Conservation (phyloP, 805 yeast species). For the Pichia thaimueangensis region DNA sequence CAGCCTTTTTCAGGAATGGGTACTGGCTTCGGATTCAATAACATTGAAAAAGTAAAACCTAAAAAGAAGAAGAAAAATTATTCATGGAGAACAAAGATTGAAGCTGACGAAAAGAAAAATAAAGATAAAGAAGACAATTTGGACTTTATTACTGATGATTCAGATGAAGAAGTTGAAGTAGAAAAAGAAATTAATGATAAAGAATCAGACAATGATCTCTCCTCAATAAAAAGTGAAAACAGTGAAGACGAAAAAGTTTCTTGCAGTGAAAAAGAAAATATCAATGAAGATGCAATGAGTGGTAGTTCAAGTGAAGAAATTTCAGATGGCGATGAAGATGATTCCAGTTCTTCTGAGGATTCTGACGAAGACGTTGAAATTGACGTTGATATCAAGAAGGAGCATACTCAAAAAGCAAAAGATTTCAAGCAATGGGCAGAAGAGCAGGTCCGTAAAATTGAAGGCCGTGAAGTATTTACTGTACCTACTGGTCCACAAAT, state of each 20-base stretch:
- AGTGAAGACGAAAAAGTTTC: slow-evolving; percentile 23
- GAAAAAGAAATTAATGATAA: slow-evolving; percentile 20
- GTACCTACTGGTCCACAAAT: slow-evolving; percentile 46
- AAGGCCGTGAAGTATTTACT: slow-evolving; percentile 47
- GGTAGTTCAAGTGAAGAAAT: slow-evolving; percentile 30
- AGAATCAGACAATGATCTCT: slow-evolving; percentile 14
- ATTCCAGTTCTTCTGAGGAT: slow-evolving; percentile 27
- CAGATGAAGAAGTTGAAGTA: slow-evolving; percentile 25
- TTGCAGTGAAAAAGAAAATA: slow-evolving; percentile 27
- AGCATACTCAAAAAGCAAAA: slow-evolving; percentile 44
- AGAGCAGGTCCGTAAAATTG: slow-evolving; percentile 55
- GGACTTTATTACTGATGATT: slow-evolving; percentile 42
- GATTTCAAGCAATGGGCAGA: slow-evolving; percentile 90
- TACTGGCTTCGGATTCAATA: slow-evolving; percentile 62
- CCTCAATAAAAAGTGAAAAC: slow-evolving; percentile 5
- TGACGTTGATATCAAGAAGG: slow-evolving; percentile 33
- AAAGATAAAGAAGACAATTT: slow-evolving; percentile 49
- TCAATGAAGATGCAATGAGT: slow-evolving; percentile 27
- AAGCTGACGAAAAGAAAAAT: slow-evolving; percentile 37
- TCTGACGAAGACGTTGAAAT: slow-evolving; percentile 27
- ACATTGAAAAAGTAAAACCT: slow-evolving; percentile 36
- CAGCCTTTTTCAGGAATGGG: slow-evolving; percentile 45
- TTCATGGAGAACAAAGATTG: slow-evolving; percentile 66
- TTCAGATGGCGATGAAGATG: slow-evolving; percentile 31
- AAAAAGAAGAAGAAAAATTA: slow-evolving; percentile 49